Evolutionary conservation across 2,329 filamentous ascomycete genomes (phyloP).

Genomic region (Helicocarpus griseus): DNA sequence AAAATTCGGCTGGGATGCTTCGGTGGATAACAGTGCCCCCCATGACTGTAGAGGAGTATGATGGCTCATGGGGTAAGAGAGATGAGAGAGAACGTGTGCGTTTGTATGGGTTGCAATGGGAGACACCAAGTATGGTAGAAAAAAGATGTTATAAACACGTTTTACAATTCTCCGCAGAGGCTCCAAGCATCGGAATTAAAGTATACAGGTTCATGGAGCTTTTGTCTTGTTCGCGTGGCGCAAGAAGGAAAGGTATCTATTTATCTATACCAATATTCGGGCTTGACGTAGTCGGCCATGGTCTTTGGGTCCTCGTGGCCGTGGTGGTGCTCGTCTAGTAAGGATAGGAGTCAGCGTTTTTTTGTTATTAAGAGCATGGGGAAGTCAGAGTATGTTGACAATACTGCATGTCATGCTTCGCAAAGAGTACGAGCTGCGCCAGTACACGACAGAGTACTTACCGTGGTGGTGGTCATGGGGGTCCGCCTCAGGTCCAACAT

Average conservation of each 20-base stretch:
- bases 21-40: neutral
- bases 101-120: neutral
- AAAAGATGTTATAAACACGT: neutral
- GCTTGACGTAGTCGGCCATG: conserved; percentile 91
- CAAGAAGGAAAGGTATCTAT: conserved; percentile 10
- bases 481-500: conserved; percentile 74
- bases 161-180: neutral
- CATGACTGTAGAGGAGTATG: neutral
- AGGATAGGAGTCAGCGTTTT: conserved; percentile 7
- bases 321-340: conserved; percentile 32
- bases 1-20: neutral
- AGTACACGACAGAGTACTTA: conserved; percentile 20
- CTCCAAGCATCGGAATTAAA: neutral
- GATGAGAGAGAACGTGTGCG: neutral
- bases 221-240: neutral
- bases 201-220: neutral
- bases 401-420: neutral
- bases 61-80: neutral
- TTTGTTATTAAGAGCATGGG: neutral
- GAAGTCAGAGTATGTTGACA: neutral
- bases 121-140: conserved; percentile 1
- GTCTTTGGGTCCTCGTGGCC: conserved; percentile 74
- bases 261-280: conserved; percentile 73
- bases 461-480: conserved; percentile 44
- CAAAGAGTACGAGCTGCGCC: neutral